Percentiles rank a stretch among this genome's conserved stretches.
Conservation (phyloP, 1,284 basidiomycete genomes). For the Moniliophthora roreri region DNA sequence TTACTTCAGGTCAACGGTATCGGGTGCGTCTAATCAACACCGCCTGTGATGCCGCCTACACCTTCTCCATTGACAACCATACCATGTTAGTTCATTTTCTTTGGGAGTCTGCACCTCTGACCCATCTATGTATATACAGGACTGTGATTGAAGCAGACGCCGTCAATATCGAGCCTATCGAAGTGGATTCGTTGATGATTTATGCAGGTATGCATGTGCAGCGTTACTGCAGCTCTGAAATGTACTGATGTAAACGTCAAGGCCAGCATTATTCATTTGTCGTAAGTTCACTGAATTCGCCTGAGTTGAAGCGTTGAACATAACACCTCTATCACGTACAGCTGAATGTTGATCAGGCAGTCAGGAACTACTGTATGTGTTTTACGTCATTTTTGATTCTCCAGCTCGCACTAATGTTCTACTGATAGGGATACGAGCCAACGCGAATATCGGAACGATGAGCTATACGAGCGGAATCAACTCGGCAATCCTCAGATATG, state of each 20-base stretch:
- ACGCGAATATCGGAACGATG: constrained; percentile 18
- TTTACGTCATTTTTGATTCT: neutral
- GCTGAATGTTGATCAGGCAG: constrained; percentile 31
- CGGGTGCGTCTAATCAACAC: no score
- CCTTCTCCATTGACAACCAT: no score
- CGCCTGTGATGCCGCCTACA: no score
- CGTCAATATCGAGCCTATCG: constrained; percentile 9
- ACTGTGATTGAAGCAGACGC: constrained; percentile 21
- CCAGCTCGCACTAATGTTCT: neutral
- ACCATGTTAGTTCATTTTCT: constrained; percentile 21
- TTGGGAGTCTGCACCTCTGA: neutral
- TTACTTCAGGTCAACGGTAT: no score
- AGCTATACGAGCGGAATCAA: constrained; percentile 30
- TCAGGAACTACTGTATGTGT: constrained; percentile 32
- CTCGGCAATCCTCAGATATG: constrained; percentile 44
- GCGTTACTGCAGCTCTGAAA: neutral
- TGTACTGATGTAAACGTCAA: constrained; percentile 6
- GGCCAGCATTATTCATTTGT: constrained; percentile 38
- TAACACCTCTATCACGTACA: constrained; percentile 3
- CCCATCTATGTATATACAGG: neutral
- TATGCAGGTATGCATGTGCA: constrained; percentile 13
- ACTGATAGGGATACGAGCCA: constrained; percentile 26
- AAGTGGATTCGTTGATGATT: constrained; percentile 17
- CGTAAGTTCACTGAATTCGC: constrained; percentile 17
- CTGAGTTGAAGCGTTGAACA: neutral